phyloP scores from a whole-genome alignment of 2,329 filamentous ascomycete species.

The Xylariaceae sp. region DNA sequence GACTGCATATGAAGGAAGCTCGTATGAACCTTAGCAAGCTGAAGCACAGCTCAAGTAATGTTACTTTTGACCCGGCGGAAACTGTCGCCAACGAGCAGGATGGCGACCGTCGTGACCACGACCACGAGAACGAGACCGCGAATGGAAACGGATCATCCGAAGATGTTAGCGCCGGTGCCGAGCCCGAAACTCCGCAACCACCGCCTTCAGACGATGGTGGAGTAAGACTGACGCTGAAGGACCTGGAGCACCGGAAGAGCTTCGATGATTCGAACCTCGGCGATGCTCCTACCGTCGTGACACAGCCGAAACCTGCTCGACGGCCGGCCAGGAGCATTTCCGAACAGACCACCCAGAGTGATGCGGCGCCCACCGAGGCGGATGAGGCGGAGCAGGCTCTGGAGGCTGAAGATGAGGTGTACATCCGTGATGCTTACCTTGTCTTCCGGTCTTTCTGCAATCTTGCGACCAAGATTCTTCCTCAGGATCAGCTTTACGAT shows the following conservation, averaged over 20 bases:
- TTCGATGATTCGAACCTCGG: conserved; percentile 64
- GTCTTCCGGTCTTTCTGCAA: conserved; percentile 98
- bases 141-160: conserved; percentile 33
- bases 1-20: conserved; percentile 81
- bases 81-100: conserved; percentile 31
- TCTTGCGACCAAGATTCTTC: conserved; percentile 84
- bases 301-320: conserved; percentile 49
- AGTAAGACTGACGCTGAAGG: conserved; percentile 59
- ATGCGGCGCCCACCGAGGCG: conserved; percentile 45
- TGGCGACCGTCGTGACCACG: conserved; percentile 25
- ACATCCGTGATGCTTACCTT: conserved; percentile 93
- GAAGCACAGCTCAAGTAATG: conserved; percentile 48
- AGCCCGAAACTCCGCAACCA: conserved; percentile 25
- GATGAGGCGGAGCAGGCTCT: conserved; percentile 56
- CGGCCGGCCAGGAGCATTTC: conserved; percentile 44
- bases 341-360: conserved; percentile 47
- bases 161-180: conserved; percentile 29
- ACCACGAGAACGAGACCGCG: too few relatives aligned
- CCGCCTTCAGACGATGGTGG: conserved; percentile 36
- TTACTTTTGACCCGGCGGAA: conserved; percentile 46
- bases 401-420: conserved; percentile 84
- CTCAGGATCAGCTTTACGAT: conserved; percentile 87
- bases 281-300: conserved; percentile 63
- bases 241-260: conserved; percentile 62
- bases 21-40: conserved; percentile 54